Conservation (phyloP, 148 eudicot species). For the Dysphania ambrosioides region DNA sequence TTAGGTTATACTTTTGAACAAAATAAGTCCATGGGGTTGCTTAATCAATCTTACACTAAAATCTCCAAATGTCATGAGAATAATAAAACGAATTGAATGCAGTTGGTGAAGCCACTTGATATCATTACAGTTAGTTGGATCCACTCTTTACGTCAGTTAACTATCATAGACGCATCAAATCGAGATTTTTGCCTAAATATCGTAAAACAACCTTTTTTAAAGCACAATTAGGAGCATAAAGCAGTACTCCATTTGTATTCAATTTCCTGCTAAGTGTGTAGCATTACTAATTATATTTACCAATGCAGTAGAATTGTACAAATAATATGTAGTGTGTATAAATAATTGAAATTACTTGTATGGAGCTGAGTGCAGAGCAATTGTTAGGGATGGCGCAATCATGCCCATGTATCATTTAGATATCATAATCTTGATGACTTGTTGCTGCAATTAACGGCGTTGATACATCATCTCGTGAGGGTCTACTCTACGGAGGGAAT, state of each 20-base stretch:
- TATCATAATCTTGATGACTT: neutral
- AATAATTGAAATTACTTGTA: neutral
- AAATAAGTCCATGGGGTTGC: too few species aligned
- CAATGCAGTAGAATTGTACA: neutral
- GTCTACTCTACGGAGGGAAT: constrained; percentile 4
- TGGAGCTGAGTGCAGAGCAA: neutral
- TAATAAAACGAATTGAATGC: neutral
- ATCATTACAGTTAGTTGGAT: neutral
- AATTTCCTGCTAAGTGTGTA: too few species aligned
- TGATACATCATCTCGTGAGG: constrained; percentile 8
- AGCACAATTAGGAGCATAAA: constrained; percentile 8
- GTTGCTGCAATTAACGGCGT: constrained; percentile 1
- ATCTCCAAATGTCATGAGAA: too few species aligned
- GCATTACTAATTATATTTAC: too few species aligned
- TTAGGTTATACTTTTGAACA: too few species aligned
- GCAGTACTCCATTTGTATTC: neutral
- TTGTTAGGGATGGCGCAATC: constrained; percentile 14
- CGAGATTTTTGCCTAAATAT: constrained; percentile 2
- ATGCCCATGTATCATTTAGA: constrained; percentile 10
- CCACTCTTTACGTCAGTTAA: constrained; percentile 14
- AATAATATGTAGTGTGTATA: neutral
- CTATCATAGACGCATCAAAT: constrained; percentile 2
- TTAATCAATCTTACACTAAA: too few species aligned
- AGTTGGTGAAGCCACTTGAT: neutral
- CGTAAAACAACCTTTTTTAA: neutral